Evolutionary conservation across 2,329 filamentous ascomycete species (phyloP).

Genomic region (Penicillium italicum): DNA sequence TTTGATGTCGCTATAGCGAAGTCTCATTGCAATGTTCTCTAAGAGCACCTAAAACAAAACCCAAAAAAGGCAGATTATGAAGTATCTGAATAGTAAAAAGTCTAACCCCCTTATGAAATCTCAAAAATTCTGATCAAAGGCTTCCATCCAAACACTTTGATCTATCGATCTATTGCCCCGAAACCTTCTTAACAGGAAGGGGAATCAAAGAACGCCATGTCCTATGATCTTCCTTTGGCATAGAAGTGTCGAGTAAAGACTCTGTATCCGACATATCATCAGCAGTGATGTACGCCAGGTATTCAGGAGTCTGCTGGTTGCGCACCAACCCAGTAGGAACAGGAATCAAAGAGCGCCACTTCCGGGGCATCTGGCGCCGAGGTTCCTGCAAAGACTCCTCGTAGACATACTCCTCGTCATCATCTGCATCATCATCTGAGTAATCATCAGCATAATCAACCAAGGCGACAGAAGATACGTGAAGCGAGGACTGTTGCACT

Average conservation of each 20-base stretch:
- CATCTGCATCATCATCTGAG: not conserved
- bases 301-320: not conserved
- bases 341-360: conserved; percentile 1
- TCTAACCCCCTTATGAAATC: no score
- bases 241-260: not conserved
- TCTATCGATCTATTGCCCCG: not conserved
- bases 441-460: not conserved
- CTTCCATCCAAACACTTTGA: not conserved
- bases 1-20: not conserved
- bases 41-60: not conserved
- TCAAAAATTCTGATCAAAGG: conserved; percentile 19
- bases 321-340: not conserved
- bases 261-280: not conserved
- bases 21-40: not conserved
- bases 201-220: conserved; percentile 4
- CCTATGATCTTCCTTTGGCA: not conserved
- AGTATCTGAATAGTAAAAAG: no score
- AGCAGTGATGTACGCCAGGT: not conserved
- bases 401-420: not conserved
- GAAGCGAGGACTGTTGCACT: not conserved
- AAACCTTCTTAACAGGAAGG: not conserved
- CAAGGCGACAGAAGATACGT: not conserved
- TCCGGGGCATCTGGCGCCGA: not conserved
- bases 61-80: not conserved
- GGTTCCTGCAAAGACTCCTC: not conserved